Conservation (phyloP, 352 stramenopile species). For the Plasmopara viticola region DNA sequence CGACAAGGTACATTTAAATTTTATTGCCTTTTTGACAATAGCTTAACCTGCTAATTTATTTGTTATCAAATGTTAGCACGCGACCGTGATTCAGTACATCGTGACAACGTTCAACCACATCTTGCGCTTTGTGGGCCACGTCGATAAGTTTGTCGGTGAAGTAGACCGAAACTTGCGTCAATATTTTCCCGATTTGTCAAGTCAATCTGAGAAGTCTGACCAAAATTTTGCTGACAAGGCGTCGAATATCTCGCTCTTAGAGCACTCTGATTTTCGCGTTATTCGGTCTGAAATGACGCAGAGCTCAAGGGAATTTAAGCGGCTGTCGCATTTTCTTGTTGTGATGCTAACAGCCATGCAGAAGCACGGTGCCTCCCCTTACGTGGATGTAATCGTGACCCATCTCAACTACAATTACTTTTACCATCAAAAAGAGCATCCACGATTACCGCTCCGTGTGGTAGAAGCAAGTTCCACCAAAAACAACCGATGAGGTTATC, state of each 20-base stretch:
- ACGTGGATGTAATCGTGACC: conserved; percentile 60
- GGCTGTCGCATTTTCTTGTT: conserved; percentile 59
- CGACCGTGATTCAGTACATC: conserved; percentile 61
- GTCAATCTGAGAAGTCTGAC: not conserved
- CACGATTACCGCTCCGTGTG: no score
- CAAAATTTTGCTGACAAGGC: not conserved
- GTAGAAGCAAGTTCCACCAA: no score
- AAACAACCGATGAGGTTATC: no score
- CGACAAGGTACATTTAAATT: conserved; percentile 42
- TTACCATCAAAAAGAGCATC: conserved; percentile 36
- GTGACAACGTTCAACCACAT: conserved; percentile 70
- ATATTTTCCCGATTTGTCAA: conserved; percentile 25
- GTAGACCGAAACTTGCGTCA: conserved; percentile 39
- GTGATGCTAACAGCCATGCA: conserved; percentile 70
- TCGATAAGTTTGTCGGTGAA: conserved; percentile 43
- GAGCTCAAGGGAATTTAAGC: conserved; percentile 48
- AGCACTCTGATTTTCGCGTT: conserved; percentile 19
- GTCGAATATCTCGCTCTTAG: conserved; percentile 9
- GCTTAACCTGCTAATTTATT: not conserved
- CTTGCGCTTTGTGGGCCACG: conserved; percentile 47
- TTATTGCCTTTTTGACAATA: not conserved
- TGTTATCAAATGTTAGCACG: conserved; percentile 25
- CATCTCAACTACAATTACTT: conserved; percentile 79
- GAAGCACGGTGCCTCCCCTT: conserved; percentile 57
- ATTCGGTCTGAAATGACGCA: conserved; percentile 33